Evolutionary conservation across 805 yeast species (phyloP).

Genomic region (Yarrowia sp.): DNA sequence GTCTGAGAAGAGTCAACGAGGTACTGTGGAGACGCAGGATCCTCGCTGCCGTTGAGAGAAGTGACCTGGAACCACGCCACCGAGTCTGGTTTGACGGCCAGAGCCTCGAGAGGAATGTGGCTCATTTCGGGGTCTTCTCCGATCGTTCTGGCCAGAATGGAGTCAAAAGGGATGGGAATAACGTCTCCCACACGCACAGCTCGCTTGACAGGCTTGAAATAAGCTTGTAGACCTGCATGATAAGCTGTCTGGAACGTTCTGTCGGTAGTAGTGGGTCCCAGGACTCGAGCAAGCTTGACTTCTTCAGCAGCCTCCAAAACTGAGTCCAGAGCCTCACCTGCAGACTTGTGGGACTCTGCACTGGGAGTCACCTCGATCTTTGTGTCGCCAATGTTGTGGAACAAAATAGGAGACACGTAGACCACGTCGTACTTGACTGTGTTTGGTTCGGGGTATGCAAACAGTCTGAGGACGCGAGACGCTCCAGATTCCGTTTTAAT

Average conservation of each 20-base stretch:
- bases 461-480: constrained; percentile 44
- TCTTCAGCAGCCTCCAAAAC: constrained; percentile 53
- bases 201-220: constrained; percentile 57
- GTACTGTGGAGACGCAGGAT: constrained; percentile 35
- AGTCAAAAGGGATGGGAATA: constrained; percentile 75
- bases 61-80: constrained; percentile 83
- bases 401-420: constrained; percentile 61
- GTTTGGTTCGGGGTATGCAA: constrained; percentile 65
- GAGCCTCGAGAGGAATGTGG: constrained; percentile 31
- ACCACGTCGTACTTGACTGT: constrained; percentile 41
- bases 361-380: background rate
- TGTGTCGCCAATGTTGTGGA: constrained; percentile 45
- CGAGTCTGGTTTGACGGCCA: constrained; percentile 59
- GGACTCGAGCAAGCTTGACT: constrained; percentile 62
- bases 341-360: background rate
- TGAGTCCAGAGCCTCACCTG: background rate
- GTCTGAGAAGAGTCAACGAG: constrained; percentile 67
- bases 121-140: constrained; percentile 30
- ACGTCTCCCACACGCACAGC: constrained; percentile 63
- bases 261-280: constrained; percentile 67
- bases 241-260: constrained; percentile 58
- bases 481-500: constrained; percentile 23
- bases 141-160: constrained; percentile 53
- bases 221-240: constrained; percentile 55
- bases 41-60: constrained; percentile 35